Evolutionary conservation across 208 protist species (phyloP).

Genomic region (Acanthamoeba lenticulata): DNA sequence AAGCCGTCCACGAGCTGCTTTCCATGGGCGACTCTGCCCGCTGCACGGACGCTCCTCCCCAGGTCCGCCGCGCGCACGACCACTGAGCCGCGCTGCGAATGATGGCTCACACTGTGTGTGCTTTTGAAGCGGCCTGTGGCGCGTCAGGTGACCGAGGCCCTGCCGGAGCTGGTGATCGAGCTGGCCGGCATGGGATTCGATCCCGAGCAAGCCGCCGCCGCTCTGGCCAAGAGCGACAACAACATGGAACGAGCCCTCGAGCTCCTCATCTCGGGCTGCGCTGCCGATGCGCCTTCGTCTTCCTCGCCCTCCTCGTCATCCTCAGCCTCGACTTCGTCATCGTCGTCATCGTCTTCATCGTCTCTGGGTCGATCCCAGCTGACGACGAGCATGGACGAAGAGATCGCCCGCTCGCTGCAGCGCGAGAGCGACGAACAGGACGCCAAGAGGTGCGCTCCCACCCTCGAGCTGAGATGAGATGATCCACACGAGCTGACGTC

Average conservation of each 20-base stretch:
- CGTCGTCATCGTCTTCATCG: background rate
- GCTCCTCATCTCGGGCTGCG: background rate
- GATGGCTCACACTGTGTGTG: too few species aligned
- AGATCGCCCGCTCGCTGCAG: background rate
- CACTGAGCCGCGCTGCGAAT: background rate
- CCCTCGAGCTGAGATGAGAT: too few species aligned
- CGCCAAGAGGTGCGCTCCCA: conserved; percentile 10
- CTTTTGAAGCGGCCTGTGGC: background rate
- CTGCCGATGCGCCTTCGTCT: background rate
- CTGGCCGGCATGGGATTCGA: conserved; percentile 17
- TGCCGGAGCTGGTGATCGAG: conserved; percentile 27
- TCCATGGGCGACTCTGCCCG: background rate
- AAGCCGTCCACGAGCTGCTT: background rate
- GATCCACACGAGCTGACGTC: background rate
- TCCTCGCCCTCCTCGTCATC: too few species aligned
- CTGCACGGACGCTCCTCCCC: background rate
- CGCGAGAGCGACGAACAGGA: background rate
- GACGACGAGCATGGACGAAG: background rate
- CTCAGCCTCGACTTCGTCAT: too few species aligned
- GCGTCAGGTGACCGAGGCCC: background rate
- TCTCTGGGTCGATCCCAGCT: background rate
- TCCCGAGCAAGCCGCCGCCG: background rate
- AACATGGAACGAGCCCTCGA: background rate
- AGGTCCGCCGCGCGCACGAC: background rate
- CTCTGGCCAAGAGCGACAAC: background rate